These are phyloP conservation scores for Platanthera zijinensis DNA, from an alignment of 106 monocot species.

Conservation along the genomic window DNA sequence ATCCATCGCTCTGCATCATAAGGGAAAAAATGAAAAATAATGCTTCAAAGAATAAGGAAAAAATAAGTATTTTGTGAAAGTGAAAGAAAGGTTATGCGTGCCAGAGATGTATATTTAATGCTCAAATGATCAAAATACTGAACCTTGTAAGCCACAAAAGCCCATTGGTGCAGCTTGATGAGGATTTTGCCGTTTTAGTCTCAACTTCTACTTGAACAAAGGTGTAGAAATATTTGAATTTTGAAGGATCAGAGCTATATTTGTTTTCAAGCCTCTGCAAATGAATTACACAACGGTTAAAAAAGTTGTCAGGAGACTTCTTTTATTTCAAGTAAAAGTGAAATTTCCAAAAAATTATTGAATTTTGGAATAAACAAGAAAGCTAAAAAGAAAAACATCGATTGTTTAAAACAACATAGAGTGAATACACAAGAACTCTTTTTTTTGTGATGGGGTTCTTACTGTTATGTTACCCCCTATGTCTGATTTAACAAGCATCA, in stretches of 20 bases:
- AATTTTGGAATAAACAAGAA: not conserved
- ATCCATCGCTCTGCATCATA: conserved; percentile 68
- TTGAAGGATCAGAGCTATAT: conserved; percentile 62
- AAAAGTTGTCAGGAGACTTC: not conserved
- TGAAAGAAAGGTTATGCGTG: not conserved
- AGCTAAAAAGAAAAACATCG: not conserved
- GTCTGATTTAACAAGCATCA: conserved; percentile 88
- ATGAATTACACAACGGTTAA: not conserved
- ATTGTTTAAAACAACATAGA: not conserved
- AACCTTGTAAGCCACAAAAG: conserved; percentile 81
- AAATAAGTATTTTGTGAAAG: not conserved
- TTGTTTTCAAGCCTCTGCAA: conserved; percentile 71
- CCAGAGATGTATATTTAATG: not conserved
- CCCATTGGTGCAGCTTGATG: conserved; percentile 81
- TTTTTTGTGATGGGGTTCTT: conserved; percentile 3
- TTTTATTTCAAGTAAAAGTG: not conserved
- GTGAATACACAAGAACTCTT: not conserved
- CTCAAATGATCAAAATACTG: too few relatives aligned
- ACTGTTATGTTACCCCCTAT: conserved; percentile 95
- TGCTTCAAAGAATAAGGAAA: not conserved
- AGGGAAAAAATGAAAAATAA: not conserved
- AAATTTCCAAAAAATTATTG: not conserved
- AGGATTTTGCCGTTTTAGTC: conserved; percentile 61
- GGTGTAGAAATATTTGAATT: conserved; percentile 56
- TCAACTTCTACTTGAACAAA: conserved; percentile 71